Evolutionary conservation across 2,329 filamentous ascomycete species (phyloP).

Genomic region (Phyllosticta ampelicida): DNA sequence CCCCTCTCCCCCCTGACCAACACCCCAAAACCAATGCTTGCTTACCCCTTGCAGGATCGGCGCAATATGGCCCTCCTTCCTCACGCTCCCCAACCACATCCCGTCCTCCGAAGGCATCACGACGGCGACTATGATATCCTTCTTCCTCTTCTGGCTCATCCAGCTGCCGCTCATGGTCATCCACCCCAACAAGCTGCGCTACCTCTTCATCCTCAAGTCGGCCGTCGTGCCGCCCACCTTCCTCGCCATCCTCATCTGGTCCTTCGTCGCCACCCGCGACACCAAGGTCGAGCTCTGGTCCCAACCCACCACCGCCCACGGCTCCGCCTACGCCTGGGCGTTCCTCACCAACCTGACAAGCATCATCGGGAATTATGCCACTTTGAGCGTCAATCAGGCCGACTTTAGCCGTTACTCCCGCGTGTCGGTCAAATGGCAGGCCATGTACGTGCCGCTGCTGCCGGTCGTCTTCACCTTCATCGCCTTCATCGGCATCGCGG

Average conservation of each 20-base stretch:
- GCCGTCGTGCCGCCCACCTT: constrained; percentile 46
- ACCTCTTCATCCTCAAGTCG: constrained; percentile 40
- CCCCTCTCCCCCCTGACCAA: neutral
- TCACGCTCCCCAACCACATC: constrained; percentile 42
- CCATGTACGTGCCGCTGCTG: constrained; percentile 41
- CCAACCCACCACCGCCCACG: constrained; percentile 36
- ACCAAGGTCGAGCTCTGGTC: constrained; percentile 32
- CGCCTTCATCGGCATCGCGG: constrained; percentile 47
- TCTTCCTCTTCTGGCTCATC: constrained; percentile 48
- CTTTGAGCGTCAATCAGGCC: constrained; percentile 43
- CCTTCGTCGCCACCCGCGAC: constrained; percentile 45
- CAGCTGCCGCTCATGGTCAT: constrained; percentile 47
- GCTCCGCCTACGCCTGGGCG: constrained; percentile 43
- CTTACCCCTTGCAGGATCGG: constrained; percentile 24
- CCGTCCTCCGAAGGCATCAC: constrained; percentile 43
- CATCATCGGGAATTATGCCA: constrained; percentile 42
- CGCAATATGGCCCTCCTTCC: constrained; percentile 49
- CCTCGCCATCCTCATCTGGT: constrained; percentile 54
- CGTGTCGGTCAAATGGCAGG: constrained; percentile 38
- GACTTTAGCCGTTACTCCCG: constrained; percentile 47
- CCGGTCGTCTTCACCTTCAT: constrained; percentile 45
- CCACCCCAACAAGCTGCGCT: constrained; percentile 43
- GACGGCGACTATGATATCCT: constrained; percentile 45
- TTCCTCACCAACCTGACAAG: constrained; percentile 41
- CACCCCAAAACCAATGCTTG: neutral